Evolutionary conservation across 805 yeast genomes (phyloP).

Genomic region (Barnettozyma botsteinii): DNA sequence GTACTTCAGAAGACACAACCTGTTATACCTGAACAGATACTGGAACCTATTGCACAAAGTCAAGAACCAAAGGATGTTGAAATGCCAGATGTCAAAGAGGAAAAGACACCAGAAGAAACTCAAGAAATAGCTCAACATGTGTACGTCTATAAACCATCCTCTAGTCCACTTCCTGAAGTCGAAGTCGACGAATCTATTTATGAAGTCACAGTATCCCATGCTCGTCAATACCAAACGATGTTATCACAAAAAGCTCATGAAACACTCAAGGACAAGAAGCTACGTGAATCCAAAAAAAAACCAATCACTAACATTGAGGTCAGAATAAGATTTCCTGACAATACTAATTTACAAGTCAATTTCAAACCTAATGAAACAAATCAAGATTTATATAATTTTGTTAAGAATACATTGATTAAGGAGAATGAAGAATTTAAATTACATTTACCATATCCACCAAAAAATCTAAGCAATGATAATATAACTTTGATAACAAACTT

Average conservation of each 20-base stretch:
- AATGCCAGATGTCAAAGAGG: neutral
- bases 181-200: constrained; percentile 33
- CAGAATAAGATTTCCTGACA: constrained; percentile 56
- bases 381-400: constrained; percentile 25
- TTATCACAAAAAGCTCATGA: constrained; percentile 36
- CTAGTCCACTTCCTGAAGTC: constrained; percentile 9
- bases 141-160: constrained; percentile 20
- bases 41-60: neutral
- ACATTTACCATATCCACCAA: constrained; percentile 42
- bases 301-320: constrained; percentile 30
- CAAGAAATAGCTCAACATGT: constrained; percentile 20
- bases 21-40: neutral
- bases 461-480: constrained; percentile 27
- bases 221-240: constrained; percentile 45
- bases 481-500: constrained; percentile 33
- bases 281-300: constrained; percentile 24
- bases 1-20: neutral
- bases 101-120: too few species aligned
- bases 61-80: neutral
- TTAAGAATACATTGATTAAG: constrained; percentile 26
- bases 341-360: constrained; percentile 43
- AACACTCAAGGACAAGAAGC: constrained; percentile 36
- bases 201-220: constrained; percentile 48
- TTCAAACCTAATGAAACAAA: constrained; percentile 41
- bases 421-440: constrained; percentile 33